Evolutionary conservation across 2,329 filamentous ascomycete species (phyloP), one percentile per base, ranked within the genome.

Genomic region (Fusarium solani-melongenae): DNA sequence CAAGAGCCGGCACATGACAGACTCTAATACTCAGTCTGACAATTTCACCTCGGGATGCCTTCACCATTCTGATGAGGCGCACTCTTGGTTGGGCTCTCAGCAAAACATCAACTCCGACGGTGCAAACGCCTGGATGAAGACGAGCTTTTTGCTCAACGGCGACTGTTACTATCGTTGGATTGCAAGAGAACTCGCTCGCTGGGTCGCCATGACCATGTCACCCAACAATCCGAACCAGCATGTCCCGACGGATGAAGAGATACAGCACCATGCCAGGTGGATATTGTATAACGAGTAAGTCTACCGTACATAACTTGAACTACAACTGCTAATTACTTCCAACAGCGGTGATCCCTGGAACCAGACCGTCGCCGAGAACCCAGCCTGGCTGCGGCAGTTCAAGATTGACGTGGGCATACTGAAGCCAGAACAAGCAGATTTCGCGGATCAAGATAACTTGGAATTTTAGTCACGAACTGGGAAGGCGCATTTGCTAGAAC

Each of bases 201-300:
- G 67, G 67, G 69, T 72, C 0, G 59, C 39, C 24, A 53, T 59
- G 31, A 72, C 67, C 8, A 72, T 72, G 67, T 72, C 69, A 2
- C 67, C 67, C 4, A 72, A 70, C 15, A 72, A 72, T 1, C 69
- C 69, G 11, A 70, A 41, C n/a, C 63, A 62, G 24, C 69, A 72
- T 55, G 36, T 72, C 8, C 69, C 69, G 1, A 67, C 69, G 1
- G 69, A 72, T 7, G 63, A 72, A 10, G 69, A 72, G 51, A 36
- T 72, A 29, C 69, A 66, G 14, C 60, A 72, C 8, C 69, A 70
- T 27, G 64, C 69, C 2, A 44, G 67, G 46, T 72, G 64, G 61
- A 70, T 72, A 24, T 34, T 57, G 6, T 57, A 57, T 14, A 57
- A 57, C 7, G 55, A 57, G 55, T 57, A 38, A 10, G 53, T 39